These are phyloP conservation scores for Phytophthora tentaculata DNA, from an alignment of 352 stramenopile genomes.

Conservation along the genomic window DNA sequence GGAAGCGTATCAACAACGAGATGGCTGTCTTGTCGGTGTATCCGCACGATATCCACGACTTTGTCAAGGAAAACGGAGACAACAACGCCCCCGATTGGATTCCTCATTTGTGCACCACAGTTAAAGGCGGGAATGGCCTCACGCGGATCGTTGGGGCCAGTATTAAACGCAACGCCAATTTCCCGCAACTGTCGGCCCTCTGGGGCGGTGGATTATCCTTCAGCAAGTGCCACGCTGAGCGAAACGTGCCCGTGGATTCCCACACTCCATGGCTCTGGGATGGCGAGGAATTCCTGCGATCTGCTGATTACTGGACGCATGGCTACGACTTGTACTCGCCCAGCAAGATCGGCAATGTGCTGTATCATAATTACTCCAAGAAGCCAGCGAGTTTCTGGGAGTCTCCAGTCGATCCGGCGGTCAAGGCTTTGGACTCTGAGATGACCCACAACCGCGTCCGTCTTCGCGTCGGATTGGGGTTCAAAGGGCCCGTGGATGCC, in stretches of 20 bases:
- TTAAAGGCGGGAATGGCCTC: slow-evolving; percentile 58
- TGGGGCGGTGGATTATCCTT: slow-evolving; percentile 81
- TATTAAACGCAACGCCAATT: slow-evolving; percentile 71
- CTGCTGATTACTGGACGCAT: slow-evolving; percentile 64
- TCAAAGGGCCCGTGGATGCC: slow-evolving; percentile 56
- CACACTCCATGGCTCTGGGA: slow-evolving; percentile 78
- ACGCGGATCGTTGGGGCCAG: slow-evolving; percentile 76
- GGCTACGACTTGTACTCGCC: slow-evolving; percentile 73
- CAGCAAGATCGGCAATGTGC: slow-evolving; percentile 46
- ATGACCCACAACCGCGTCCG: slow-evolving; percentile 60
- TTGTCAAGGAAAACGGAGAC: slow-evolving; percentile 74
- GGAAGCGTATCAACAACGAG: slow-evolving; percentile 72
- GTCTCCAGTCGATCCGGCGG: slow-evolving; percentile 41
- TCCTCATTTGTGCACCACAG: slow-evolving; percentile 75
- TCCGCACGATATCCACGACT: slow-evolving; percentile 81
- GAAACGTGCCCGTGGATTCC: slow-evolving; percentile 64
- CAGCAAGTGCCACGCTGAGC: slow-evolving; percentile 80
- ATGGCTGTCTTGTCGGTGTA: slow-evolving; percentile 85
- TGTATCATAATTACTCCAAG: slow-evolving; percentile 77
- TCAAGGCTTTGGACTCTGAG: slow-evolving; percentile 48
- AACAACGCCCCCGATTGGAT: slow-evolving; percentile 69
- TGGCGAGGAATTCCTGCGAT: slow-evolving; percentile 62
- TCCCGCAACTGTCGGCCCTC: slow-evolving; percentile 64
- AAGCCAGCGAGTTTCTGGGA: slow-evolving; percentile 62
- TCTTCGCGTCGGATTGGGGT: slow-evolving; percentile 50